Conservation (phyloP, 768 basidiomycete species). For the Pisolithus albus region DNA sequence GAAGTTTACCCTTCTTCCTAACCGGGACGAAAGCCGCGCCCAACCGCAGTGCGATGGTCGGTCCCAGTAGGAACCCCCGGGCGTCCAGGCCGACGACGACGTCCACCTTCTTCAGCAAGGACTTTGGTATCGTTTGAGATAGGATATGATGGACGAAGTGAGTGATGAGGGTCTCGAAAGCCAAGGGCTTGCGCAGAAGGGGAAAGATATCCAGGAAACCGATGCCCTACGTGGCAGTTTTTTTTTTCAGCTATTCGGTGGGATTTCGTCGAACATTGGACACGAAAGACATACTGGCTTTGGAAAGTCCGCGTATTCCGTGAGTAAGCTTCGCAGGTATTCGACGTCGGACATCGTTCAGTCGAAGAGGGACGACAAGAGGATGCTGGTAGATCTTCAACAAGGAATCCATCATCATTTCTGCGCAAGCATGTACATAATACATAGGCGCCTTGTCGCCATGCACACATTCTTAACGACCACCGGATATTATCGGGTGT, state of each 20-base stretch:
- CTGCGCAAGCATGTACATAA: constrained; percentile 11
- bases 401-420: not conserved
- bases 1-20: constrained; percentile 91
- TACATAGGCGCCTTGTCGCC: constrained; percentile 10
- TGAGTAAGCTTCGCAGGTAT: constrained; percentile 56
- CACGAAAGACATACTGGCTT: constrained; percentile 58
- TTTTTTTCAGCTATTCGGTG: not conserved
- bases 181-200: constrained; percentile 75
- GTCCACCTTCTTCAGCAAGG: constrained; percentile 67
- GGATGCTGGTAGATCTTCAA: not conserved
- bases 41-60: constrained; percentile 82
- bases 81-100: constrained; percentile 94
- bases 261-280: not conserved
- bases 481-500: too few relatives aligned
- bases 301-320: constrained; percentile 71
- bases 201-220: constrained; percentile 95
- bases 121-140: constrained; percentile 61
- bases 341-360: constrained; percentile 70
- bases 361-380: not conserved
- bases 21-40: constrained; percentile 96
- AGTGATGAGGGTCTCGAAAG: constrained; percentile 87
- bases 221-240: constrained; percentile 57
- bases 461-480: too few relatives aligned
- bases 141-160: constrained; percentile 82
- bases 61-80: constrained; percentile 91